These are phyloP conservation scores for Trichoderma hamatum DNA, from an alignment of 2,329 filamentous ascomycete genomes.

Conservation along the genomic window DNA sequence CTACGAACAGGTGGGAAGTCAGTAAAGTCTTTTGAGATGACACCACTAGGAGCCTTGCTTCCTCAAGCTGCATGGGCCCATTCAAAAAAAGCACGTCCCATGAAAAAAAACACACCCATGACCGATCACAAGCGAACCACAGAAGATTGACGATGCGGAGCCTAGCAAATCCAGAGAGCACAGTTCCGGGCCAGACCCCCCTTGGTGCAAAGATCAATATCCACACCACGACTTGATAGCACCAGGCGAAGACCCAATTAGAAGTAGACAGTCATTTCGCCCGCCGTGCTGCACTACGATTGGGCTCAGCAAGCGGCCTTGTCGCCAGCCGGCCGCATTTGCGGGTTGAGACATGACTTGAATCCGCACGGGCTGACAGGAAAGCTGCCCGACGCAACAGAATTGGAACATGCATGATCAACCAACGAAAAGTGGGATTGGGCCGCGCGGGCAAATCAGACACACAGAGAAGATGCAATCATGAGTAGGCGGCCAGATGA, in stretches of 20 bases:
- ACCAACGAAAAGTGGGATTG: constrained; percentile 25
- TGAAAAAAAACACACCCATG: constrained; percentile 24
- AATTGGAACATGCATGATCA: constrained; percentile 26
- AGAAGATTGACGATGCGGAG: constrained; percentile 28
- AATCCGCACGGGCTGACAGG: constrained; percentile 22
- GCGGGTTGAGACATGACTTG: constrained; percentile 32
- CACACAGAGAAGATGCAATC: constrained; percentile 9
- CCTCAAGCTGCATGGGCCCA: constrained; percentile 21
- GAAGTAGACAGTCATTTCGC: constrained; percentile 33
- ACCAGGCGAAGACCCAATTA: constrained; percentile 39
- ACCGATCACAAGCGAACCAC: constrained; percentile 27
- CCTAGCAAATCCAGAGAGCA: constrained; percentile 29
- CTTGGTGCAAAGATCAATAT: constrained; percentile 29
- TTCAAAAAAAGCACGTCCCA: constrained; percentile 26
- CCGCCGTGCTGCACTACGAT: constrained; percentile 39
- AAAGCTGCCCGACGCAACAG: constrained; percentile 26
- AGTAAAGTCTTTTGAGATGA: constrained; percentile 37
- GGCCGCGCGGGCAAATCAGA: constrained; percentile 24
- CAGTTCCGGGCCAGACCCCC: constrained; percentile 34
- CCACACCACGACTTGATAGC: constrained; percentile 30
- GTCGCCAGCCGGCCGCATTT: constrained; percentile 13
- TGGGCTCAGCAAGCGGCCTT: constrained; percentile 32
- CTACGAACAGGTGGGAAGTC: constrained; percentile 40
- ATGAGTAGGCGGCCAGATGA: constrained; percentile 26
- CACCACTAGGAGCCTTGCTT: constrained; percentile 27